Conservation (phyloP, 768 basidiomycete species). For the Zangia roseola region DNA sequence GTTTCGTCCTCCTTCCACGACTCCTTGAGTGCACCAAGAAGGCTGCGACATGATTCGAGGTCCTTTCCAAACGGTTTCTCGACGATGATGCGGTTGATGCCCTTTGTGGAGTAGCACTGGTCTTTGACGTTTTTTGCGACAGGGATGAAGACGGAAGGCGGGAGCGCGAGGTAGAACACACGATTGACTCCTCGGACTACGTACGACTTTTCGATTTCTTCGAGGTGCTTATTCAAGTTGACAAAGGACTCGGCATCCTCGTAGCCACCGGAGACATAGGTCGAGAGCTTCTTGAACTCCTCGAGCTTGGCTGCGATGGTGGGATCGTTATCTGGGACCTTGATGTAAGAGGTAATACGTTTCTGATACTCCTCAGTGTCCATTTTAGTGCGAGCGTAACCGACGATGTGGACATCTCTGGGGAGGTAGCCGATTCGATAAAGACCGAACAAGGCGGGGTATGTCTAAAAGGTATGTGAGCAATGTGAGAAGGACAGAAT, state of each 20-base stretch:
- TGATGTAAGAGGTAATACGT: conserved; percentile 83
- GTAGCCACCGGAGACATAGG: conserved; percentile 87
- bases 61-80: conserved; percentile 99
- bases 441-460: conserved; percentile 92
- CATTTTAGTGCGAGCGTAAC: conserved; percentile 98
- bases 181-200: conserved; percentile 67
- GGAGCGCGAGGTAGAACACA: conserved; percentile 95
- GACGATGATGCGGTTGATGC: conserved; percentile 89
- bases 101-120: conserved; percentile 70
- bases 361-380: conserved; percentile 79
- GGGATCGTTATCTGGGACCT: conserved; percentile 63
- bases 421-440: conserved; percentile 82
- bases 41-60: conserved; percentile 74
- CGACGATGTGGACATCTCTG: conserved; percentile 82
- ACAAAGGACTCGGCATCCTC: conserved; percentile 81
- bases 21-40: conserved; percentile 76
- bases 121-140: conserved; percentile 83
- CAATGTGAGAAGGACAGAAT: conserved; percentile 39
- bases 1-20: conserved; percentile 97
- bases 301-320: conserved; percentile 62
- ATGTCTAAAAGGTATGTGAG: conserved; percentile 57
- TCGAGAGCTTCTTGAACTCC: conserved; percentile 77
- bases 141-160: conserved; percentile 93
- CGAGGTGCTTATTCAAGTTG: conserved; percentile 70
- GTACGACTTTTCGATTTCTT: conserved; percentile 74